These are phyloP conservation scores for Kwoniella shivajii DNA, from an alignment of 1,284 basidiomycete species.

Conservation along the genomic window DNA sequence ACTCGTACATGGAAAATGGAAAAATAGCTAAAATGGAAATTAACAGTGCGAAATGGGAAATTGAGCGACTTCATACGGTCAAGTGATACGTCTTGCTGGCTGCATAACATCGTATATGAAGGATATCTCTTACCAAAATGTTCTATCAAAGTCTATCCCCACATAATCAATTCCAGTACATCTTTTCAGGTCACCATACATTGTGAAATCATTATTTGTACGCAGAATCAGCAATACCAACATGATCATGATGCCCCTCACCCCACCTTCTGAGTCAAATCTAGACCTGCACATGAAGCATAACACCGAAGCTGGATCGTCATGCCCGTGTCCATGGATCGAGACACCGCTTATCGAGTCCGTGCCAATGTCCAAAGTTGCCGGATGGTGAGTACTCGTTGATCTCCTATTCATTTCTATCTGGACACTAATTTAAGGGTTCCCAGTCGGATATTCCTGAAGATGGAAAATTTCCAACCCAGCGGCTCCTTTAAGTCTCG, in stretches of 20 bases:
- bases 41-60: too few species aligned
- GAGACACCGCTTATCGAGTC: constrained; percentile 34
- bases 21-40: too few species aligned
- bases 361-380: constrained; percentile 26
- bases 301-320: background rate
- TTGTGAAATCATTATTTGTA: background rate
- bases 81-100: too few species aligned
- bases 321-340: constrained; percentile 30
- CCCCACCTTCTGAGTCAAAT: constrained; percentile 1
- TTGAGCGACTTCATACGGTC: too few species aligned
- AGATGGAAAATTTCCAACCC: constrained; percentile 39
- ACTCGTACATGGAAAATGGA: too few species aligned
- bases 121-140: background rate
- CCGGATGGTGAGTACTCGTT: constrained; percentile 31
- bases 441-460: constrained; percentile 32
- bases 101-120: too few species aligned
- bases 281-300: background rate
- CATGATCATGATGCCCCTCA: constrained; percentile 3
- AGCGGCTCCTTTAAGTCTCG: constrained; percentile 40
- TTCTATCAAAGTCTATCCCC: background rate
- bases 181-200: background rate
- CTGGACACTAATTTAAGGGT: too few species aligned
- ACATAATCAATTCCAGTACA: background rate
- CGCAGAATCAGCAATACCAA: background rate
- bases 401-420: background rate